A percentile compares a stretch with the other conserved stretches of the same genome.
Conservation (phyloP, 2,329 filamentous ascomycete genomes). For the Botryotinia narcissicola region DNA sequence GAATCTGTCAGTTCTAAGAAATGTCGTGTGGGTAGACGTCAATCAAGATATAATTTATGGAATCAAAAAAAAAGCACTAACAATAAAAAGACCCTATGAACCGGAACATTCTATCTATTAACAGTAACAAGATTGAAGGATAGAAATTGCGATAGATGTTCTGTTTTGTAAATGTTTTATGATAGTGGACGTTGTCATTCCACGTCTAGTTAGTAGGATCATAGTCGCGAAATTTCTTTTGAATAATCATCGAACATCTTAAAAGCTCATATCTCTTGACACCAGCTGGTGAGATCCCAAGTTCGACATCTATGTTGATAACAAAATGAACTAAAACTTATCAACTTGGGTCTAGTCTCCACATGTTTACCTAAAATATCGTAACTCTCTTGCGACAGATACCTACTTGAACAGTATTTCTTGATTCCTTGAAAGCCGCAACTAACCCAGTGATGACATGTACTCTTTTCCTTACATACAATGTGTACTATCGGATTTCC, state of each 20-base stretch:
- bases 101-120: not conserved
- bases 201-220: not conserved
- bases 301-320: not conserved
- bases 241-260: not conserved
- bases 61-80: not conserved
- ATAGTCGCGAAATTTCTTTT: not conserved
- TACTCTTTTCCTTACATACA: slow-evolving; percentile 1
- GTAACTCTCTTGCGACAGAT: not conserved
- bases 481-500: not conserved
- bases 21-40: not conserved
- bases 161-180: not conserved
- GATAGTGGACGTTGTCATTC: not conserved
- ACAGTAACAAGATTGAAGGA: not conserved
- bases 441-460: not conserved
- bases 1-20: not conserved
- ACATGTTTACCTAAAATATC: not conserved
- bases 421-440: not conserved
- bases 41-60: not conserved
- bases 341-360: not conserved
- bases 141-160: not conserved
- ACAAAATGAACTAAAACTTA: not conserved
- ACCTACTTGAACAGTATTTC: not conserved
- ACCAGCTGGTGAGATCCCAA: not conserved
- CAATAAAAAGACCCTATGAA: not conserved
- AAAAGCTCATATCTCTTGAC: not conserved